Evolutionary conservation across 768 basidiomycete species (phyloP).

Genomic region (Holtermanniella nyarrowii): DNA sequence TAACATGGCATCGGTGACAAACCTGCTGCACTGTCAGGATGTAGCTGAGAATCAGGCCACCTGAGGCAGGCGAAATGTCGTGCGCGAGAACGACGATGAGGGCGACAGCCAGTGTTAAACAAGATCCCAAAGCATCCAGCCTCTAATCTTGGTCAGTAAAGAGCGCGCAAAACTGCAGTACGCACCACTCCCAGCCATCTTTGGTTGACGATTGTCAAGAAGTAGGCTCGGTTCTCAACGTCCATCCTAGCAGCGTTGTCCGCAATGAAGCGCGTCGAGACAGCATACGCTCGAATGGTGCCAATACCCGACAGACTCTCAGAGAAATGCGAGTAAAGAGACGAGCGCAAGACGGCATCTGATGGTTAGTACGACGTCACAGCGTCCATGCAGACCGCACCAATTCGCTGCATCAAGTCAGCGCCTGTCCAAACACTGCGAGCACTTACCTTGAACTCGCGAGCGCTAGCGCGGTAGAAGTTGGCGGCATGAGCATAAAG

Average conservation of each 20-base stretch:
- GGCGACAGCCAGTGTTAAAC: constrained; percentile 65
- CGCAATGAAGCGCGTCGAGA: constrained; percentile 58
- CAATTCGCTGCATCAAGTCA: no score
- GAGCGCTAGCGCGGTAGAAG: constrained; percentile 76
- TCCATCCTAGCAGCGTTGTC: constrained; percentile 71
- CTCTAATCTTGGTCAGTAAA: constrained; percentile 38
- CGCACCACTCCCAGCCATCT: constrained; percentile 60
- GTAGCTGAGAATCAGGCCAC: constrained; percentile 68
- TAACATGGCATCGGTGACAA: no score
- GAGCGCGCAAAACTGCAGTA: no score
- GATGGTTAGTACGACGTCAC: background rate
- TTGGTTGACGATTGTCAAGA: constrained; percentile 75
- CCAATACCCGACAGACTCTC: constrained; percentile 78
- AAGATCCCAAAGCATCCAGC: constrained; percentile 72
- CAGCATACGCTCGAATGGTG: constrained; percentile 81
- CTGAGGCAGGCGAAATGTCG: constrained; percentile 70
- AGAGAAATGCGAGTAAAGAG: constrained; percentile 83
- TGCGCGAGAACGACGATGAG: constrained; percentile 66
- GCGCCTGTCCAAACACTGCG: no score
- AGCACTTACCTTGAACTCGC: constrained; percentile 61
- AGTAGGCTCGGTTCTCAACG: constrained; percentile 75
- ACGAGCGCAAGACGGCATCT: constrained; percentile 78
- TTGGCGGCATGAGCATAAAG: constrained; percentile 61
- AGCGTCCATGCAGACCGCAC: no score
- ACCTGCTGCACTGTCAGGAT: constrained; percentile 58